Percentiles rank a stretch among this genome's conserved stretches.
These are phyloP conservation scores for Lumnitzera littorea DNA, from an alignment of 345 rosid species.

Conservation along the genomic window DNA sequence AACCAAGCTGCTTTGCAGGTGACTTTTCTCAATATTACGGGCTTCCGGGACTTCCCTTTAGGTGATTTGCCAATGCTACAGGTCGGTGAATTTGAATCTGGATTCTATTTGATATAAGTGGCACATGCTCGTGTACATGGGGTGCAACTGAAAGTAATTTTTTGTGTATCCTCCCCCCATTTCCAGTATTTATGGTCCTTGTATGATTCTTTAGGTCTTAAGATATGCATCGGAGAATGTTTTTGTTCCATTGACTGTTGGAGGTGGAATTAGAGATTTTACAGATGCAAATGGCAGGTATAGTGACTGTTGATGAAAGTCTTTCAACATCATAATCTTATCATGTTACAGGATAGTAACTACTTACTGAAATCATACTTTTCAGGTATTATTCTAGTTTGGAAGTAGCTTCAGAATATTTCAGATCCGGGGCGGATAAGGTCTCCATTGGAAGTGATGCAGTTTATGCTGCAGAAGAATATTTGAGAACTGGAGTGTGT, in stretches of 20 bases:
- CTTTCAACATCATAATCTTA: too few relatives aligned
- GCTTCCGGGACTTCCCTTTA: conserved; percentile 89
- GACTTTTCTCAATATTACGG: conserved; percentile 88
- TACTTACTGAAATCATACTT: conserved; percentile 1
- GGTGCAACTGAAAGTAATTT: too few relatives aligned
- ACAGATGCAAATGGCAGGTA: conserved; percentile 95
- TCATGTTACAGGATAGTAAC: not conserved
- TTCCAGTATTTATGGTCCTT: not conserved
- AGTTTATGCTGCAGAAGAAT: conserved; percentile 87
- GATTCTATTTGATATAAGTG: conserved; percentile 1
- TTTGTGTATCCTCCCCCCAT: too few relatives aligned
- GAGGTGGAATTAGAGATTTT: conserved; percentile 98
- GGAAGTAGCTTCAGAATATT: conserved; percentile 97
- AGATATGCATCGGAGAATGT: conserved; percentile 88
- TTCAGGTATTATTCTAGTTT: conserved; percentile 89
- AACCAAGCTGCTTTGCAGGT: conserved; percentile 36
- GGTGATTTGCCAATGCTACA: conserved; percentile 97
- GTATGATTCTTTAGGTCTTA: conserved; percentile 49
- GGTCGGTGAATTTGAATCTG: conserved; percentile 29
- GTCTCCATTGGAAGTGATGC: conserved; percentile 97
- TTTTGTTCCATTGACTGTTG: conserved; percentile 95
- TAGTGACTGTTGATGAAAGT: not conserved
- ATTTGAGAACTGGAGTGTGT: conserved; percentile 68
- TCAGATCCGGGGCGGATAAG: conserved; percentile 96
- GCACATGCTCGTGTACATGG: not conserved